Evolutionary conservation across 2,329 filamentous ascomycete species (phyloP).

Genomic region (Colletotrichum horii): DNA sequence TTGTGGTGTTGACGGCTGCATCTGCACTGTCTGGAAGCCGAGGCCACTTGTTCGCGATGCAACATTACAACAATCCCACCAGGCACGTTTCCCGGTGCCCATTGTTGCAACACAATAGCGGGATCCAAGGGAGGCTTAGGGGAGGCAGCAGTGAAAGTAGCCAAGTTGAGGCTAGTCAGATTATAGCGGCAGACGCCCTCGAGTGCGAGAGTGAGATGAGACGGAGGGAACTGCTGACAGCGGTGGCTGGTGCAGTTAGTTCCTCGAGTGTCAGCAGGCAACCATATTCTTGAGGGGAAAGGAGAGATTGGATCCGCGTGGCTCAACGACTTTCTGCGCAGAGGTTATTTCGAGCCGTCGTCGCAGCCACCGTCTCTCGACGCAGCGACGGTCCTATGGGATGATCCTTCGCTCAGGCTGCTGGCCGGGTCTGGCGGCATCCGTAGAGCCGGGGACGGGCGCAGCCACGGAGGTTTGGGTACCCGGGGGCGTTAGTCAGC

Average conservation of each 20-base stretch:
- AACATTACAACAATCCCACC: background rate
- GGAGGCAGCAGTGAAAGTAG: background rate
- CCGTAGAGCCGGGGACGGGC: background rate
- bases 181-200: background rate
- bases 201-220: background rate
- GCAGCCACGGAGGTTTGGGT: background rate
- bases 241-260: background rate
- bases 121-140: background rate
- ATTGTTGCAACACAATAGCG: background rate
- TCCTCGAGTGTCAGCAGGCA: background rate
- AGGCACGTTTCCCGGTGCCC: background rate
- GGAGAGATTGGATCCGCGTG: background rate
- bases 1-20: background rate
- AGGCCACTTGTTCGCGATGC: background rate
- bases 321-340: background rate
- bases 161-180: background rate
- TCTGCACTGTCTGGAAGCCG: background rate
- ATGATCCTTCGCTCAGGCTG: background rate
- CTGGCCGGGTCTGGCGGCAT: background rate
- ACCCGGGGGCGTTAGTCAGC: no score
- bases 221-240: background rate
- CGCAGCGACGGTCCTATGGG: background rate
- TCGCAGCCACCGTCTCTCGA: background rate
- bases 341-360: slow-evolving; percentile 5
- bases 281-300: background rate